Evolutionary conservation across 176 grass and related monocot species (phyloP).

Genomic region (Melocanna baccifera): DNA sequence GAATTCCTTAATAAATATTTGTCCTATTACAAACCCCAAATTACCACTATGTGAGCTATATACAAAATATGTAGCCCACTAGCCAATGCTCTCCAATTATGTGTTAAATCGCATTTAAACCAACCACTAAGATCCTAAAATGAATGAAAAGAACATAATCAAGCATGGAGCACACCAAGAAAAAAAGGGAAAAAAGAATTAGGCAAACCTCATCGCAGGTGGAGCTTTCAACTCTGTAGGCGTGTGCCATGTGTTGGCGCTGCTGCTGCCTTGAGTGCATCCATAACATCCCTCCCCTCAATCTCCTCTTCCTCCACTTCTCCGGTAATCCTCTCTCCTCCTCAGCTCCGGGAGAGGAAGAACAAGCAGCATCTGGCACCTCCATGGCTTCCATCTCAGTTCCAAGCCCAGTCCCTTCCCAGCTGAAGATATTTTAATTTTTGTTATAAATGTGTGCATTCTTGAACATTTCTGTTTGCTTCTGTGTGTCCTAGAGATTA

Average conservation of each 20-base stretch:
- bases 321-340: not conserved
- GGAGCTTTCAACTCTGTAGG: not conserved
- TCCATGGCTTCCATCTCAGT: slow-evolving; percentile 70
- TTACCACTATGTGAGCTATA: slow-evolving; percentile 4
- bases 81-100: not conserved
- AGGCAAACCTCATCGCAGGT: not conserved
- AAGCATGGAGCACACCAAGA: not conserved
- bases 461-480: not conserved
- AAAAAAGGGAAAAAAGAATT: not conserved
- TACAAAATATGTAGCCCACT: not conserved
- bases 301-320: slow-evolving; percentile 45
- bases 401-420: slow-evolving; percentile 45
- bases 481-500: not conserved
- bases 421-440: slow-evolving; percentile 27
- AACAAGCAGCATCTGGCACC: not conserved
- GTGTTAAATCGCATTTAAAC: not conserved
- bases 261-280: slow-evolving; percentile 56
- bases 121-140: not conserved
- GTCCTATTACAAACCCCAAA: not conserved
- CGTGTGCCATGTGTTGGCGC: slow-evolving; percentile 47
- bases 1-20: not conserved
- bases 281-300: slow-evolving; percentile 52
- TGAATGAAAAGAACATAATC: not conserved
- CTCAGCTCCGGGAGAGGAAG: not conserved
- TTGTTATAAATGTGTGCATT: not conserved